phyloP scores from a whole-genome alignment of 352 stramenopile genomes.

The Globisporangium rhizosaccharum region DNA sequence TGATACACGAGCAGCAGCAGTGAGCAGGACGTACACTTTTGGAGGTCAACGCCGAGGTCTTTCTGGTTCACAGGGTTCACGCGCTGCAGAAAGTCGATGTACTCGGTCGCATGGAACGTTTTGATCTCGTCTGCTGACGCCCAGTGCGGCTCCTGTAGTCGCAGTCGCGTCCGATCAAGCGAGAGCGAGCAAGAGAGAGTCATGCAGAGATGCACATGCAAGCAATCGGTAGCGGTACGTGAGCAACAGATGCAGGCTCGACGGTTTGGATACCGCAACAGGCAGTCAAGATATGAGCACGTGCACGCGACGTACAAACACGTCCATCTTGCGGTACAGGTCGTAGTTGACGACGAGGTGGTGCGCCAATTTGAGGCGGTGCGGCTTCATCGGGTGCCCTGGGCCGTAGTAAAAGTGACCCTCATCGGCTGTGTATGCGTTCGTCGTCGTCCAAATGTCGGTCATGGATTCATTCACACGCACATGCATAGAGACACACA shows the following conservation, averaged over 20 bases:
- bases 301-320: conserved; percentile 79
- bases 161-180: no score
- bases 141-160: conserved; percentile 66
- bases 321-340: conserved; percentile 98
- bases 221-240: background rate
- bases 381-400: conserved; percentile 97
- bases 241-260: conserved; percentile 1
- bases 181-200: background rate
- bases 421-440: conserved; percentile 74
- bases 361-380: conserved; percentile 96
- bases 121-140: conserved; percentile 92
- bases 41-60: conserved; percentile 60
- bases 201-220: background rate
- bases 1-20: background rate
- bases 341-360: conserved; percentile 98
- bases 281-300: background rate
- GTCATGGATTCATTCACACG: conserved; percentile 2
- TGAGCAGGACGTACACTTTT: conserved; percentile 47
- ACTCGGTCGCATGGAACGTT: conserved; percentile 96
- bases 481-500: background rate
- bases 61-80: conserved; percentile 95
- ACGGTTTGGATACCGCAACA: background rate
- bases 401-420: conserved; percentile 97
- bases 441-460: background rate
- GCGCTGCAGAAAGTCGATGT: conserved; percentile 96